phyloP scores from a whole-genome alignment of 805 yeast genomes.

The Candida endomychidarum region DNA sequence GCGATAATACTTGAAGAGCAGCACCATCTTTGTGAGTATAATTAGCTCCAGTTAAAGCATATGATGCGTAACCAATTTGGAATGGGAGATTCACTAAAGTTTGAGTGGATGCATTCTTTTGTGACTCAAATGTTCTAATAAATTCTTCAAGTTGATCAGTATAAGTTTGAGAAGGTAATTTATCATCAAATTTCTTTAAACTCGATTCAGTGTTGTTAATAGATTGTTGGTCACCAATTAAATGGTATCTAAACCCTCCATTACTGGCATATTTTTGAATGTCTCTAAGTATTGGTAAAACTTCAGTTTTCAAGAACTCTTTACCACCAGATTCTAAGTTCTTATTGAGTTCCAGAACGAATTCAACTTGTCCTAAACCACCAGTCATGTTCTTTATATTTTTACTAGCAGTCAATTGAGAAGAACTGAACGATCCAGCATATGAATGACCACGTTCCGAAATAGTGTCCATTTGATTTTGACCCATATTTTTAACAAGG shows the following conservation, averaged over 20 bases:
- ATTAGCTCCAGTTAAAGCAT: constrained; percentile 62
- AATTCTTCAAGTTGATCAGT: constrained; percentile 19
- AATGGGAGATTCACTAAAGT: constrained; percentile 73
- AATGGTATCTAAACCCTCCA: constrained; percentile 48
- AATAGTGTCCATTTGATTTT: constrained; percentile 74
- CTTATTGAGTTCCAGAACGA: constrained; percentile 59
- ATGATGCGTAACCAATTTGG: constrained; percentile 82
- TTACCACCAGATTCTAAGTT: constrained; percentile 44
- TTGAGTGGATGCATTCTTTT: constrained; percentile 20
- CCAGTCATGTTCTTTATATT: constrained; percentile 60
- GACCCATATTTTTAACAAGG: constrained; percentile 69
- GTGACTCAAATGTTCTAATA: constrained; percentile 16
- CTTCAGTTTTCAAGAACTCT: constrained; percentile 39
- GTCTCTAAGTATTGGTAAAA: constrained; percentile 63
- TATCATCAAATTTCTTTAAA: constrained; percentile 33
- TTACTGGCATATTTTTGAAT: constrained; percentile 47
- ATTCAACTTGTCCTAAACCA: constrained; percentile 78
- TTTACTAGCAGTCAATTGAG: constrained; percentile 60
- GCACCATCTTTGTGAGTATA: constrained; percentile 79
- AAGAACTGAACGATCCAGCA: constrained; percentile 67
- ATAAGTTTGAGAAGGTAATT: constrained; percentile 2
- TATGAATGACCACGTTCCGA: constrained; percentile 88
- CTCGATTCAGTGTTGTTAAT: constrained; percentile 35
- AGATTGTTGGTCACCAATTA: constrained; percentile 57
- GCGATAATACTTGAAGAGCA: constrained; percentile 76